Base-by-base conservation (phyloP, 2,329 filamentous ascomycete genomes). In the Leptographium galeiforme region DNA sequence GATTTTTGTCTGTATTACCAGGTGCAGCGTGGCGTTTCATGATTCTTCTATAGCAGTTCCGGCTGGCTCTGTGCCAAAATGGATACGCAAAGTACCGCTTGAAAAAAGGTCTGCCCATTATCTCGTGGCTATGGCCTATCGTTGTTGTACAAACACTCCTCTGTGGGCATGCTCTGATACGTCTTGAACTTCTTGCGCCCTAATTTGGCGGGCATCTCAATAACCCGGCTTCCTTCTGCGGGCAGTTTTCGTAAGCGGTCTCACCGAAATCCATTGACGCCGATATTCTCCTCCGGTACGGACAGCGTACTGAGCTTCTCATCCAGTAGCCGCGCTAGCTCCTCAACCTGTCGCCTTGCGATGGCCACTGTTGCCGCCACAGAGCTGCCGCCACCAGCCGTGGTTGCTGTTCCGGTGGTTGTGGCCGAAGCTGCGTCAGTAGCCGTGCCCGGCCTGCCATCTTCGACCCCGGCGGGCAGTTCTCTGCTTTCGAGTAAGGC, bases 241-340 rank as follows among this genome's bases (percentile, higher is more conserved):
- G 12, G 18, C 11, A 10, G 32, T 47, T 47, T 25, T 47, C 41
- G 48, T 44, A 46, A 48, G 36, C 34, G 25, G 16, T 16, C 39
- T 56, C 41, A 61, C 16, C 57, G 57, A 16, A 60, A 58, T 6
- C 58, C 56, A 38, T 57, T 58, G 39, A 67, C 61, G 10, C 71
- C 70, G 25, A 75, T 67, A 6, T 71, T 72, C 51, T 79, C 76
- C 49, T 77, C 73, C 0, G 78, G 76, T 33, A 81, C 71, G 14
- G 67, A 67, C 56, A 82, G 62, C 14, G 70, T 68, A 7, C 75
- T 75, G 7, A 84, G 68, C 66, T 76, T 76, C n/a, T 76, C 75
- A 57, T 84, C 79, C 58, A 84, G 63, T 73, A 76, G 80, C 53
- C 70, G 67, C 30, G 76, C 77, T 53, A 84, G 67, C 57, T 82